phyloP scores from a whole-genome alignment of 1,284 basidiomycete species.

The Cryptococcus deneoformans region DNA sequence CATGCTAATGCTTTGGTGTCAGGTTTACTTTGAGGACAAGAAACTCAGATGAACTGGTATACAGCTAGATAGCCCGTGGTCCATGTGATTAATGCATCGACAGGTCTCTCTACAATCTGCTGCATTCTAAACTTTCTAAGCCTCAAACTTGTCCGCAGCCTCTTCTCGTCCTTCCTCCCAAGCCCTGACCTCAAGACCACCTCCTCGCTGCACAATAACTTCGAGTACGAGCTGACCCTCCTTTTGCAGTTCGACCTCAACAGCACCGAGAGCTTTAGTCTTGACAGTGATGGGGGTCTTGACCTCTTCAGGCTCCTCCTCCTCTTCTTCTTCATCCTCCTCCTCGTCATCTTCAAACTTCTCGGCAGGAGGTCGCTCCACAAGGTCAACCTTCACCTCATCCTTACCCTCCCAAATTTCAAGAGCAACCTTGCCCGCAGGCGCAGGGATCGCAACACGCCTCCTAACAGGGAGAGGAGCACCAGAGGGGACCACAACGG shows the following conservation, averaged over 20 bases:
- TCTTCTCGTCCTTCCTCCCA: conserved; percentile 44
- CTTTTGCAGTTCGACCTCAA: conserved; percentile 56
- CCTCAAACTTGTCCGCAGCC: conserved; percentile 31
- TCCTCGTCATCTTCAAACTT: conserved; percentile 47
- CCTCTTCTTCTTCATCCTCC: conserved; percentile 63
- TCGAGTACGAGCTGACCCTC: conserved; percentile 63
- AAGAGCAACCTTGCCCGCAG: conserved; percentile 60
- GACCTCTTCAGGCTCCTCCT: conserved; percentile 65
- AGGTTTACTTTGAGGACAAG: conserved; percentile 87
- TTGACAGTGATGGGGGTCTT: conserved; percentile 66
- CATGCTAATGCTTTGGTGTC: not conserved
- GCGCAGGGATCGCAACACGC: conserved; percentile 66
- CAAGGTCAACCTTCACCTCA: conserved; percentile 70
- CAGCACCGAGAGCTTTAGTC: conserved; percentile 53
- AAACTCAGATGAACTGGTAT: conserved; percentile 61
- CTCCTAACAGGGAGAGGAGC: conserved; percentile 78
- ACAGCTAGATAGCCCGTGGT: not conserved
- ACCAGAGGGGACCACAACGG: conserved; percentile 66
- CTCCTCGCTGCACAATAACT: conserved; percentile 55
- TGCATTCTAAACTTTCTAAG: conserved; percentile 4
- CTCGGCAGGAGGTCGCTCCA: conserved; percentile 50
- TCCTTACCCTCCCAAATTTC: conserved; percentile 88
- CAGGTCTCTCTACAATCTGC: not conserved
- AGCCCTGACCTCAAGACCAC: conserved; percentile 52
- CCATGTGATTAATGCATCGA: not conserved